phyloP scores from a whole-genome alignment of 768 basidiomycete genomes.

The Russula emetica region DNA sequence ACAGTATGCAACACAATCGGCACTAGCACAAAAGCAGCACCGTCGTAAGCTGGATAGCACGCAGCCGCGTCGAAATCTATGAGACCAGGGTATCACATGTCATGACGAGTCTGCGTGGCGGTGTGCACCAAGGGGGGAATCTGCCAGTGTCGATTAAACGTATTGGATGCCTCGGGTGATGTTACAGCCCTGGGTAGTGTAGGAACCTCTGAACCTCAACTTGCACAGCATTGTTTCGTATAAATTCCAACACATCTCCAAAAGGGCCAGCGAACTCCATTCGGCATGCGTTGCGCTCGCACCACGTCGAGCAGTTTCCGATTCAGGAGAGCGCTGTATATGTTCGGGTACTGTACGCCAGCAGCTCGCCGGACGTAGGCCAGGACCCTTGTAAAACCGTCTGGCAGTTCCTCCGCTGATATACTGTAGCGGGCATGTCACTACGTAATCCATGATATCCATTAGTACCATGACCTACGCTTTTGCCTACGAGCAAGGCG shows the following conservation, averaged over 20 bases:
- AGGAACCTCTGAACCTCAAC: constrained; percentile 49
- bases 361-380: constrained; percentile 16
- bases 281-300: constrained; percentile 50
- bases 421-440: too few relatives aligned
- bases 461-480: too few relatives aligned
- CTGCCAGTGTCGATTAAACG: constrained; percentile 46
- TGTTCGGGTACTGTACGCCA: constrained; percentile 63
- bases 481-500: too few relatives aligned
- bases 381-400: too few relatives aligned
- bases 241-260: constrained; percentile 59
- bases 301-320: constrained; percentile 47
- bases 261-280: constrained; percentile 63
- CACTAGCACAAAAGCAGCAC: constrained; percentile 67
- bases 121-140: constrained; percentile 70
- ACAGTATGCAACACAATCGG: constrained; percentile 69
- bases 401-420: too few relatives aligned
- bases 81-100: constrained; percentile 31
- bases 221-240: constrained; percentile 53
- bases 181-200: constrained; percentile 43
- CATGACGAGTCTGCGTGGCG: constrained; percentile 67
- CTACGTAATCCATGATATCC: too few relatives aligned
- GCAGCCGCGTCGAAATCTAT: constrained; percentile 62
- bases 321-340: constrained; percentile 69
- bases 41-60: constrained; percentile 82
- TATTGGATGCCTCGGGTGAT: constrained; percentile 57